phyloP scores from a whole-genome alignment of 2,329 filamentous ascomycete genomes.

The Coniochaeta ligniaria region DNA sequence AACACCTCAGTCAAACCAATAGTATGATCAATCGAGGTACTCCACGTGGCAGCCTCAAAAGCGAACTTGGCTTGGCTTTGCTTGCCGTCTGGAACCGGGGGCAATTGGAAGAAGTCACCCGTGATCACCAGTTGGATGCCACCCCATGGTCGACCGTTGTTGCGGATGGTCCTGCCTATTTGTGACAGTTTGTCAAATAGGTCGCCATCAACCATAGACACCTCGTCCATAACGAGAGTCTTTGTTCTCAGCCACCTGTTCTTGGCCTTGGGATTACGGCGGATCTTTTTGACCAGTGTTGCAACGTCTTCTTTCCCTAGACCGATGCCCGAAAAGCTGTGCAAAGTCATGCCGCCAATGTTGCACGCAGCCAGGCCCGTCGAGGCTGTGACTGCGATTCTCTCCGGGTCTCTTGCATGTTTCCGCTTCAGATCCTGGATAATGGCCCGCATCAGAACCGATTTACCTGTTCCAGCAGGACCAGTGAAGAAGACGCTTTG shows the following conservation, averaged over 20 bases:
- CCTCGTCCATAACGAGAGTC: conserved; percentile 84
- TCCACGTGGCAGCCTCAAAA: conserved; percentile 90
- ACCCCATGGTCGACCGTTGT: conserved; percentile 88
- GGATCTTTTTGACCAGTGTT: conserved; percentile 83
- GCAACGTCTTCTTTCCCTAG: conserved; percentile 82
- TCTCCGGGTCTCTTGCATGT: conserved; percentile 67
- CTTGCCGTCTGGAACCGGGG: conserved; percentile 79
- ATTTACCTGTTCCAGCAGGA: conserved; percentile 94
- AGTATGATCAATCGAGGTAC: conserved; percentile 86
- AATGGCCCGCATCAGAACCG: conserved; percentile 87
- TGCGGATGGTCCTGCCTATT: conserved; percentile 77
- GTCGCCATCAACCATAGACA: conserved; percentile 97
- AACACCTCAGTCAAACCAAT: conserved; percentile 95
- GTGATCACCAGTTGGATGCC: conserved; percentile 95
- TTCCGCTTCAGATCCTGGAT: conserved; percentile 76
- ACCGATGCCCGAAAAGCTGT: conserved; percentile 94
- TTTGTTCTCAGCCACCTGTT: conserved; percentile 85
- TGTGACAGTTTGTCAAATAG: conserved; percentile 93
- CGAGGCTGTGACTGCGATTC: conserved; percentile 88
- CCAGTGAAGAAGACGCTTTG: conserved; percentile 98
- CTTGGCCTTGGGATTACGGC: conserved; percentile 79
- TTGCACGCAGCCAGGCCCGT: conserved; percentile 96
- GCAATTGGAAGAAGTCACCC: conserved; percentile 95
- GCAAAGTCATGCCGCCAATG: conserved; percentile 88
- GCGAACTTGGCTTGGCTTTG: conserved; percentile 71